These are phyloP conservation scores for Lactifluus subvellereus DNA, from an alignment of 768 basidiomycete genomes.

Conservation along the genomic window DNA sequence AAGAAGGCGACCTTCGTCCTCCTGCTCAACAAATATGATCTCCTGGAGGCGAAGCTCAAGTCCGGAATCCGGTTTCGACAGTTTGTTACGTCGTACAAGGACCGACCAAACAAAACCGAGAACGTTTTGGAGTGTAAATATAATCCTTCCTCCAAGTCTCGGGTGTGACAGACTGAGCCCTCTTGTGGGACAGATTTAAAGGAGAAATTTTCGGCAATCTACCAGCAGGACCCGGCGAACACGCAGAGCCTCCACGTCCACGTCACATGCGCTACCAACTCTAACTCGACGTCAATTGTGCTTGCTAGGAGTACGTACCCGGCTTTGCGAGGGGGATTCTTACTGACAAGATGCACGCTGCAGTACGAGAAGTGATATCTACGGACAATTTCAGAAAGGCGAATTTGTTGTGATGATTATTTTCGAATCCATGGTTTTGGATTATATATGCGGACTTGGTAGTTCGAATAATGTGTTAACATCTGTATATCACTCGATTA, in stretches of 20 bases:
- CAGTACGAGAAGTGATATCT: constrained; percentile 30
- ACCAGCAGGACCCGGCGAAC: constrained; percentile 44
- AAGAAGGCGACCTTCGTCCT: constrained; percentile 49
- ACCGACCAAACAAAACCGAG: constrained; percentile 46
- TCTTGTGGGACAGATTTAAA: constrained; percentile 39
- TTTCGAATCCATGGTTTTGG: background rate
- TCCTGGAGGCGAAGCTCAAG: constrained; percentile 49
- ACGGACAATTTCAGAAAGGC: constrained; percentile 24
- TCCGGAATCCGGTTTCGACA: constrained; percentile 48
- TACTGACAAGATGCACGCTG: constrained; percentile 7
- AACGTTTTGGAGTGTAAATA: constrained; percentile 49
- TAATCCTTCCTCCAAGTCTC: background rate
- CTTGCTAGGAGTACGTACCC: constrained; percentile 42
- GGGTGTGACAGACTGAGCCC: background rate
- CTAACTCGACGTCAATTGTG: constrained; percentile 41
- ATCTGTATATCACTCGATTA: background rate
- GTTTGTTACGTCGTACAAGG: constrained; percentile 50
- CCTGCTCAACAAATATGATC: constrained; percentile 59
- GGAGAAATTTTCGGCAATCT: constrained; percentile 45
- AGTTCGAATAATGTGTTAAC: background rate
- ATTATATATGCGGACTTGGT: no score
- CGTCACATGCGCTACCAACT: constrained; percentile 53
- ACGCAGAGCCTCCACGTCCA: constrained; percentile 48
- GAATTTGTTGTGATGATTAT: constrained; percentile 25
- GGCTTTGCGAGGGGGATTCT: background rate